A percentile compares a stretch with the other conserved stretches of the same genome.
Evolutionary conservation across 2,329 filamentous ascomycete species (phyloP).

Genomic region (Dryadomyces quercus-mongolicae): DNA sequence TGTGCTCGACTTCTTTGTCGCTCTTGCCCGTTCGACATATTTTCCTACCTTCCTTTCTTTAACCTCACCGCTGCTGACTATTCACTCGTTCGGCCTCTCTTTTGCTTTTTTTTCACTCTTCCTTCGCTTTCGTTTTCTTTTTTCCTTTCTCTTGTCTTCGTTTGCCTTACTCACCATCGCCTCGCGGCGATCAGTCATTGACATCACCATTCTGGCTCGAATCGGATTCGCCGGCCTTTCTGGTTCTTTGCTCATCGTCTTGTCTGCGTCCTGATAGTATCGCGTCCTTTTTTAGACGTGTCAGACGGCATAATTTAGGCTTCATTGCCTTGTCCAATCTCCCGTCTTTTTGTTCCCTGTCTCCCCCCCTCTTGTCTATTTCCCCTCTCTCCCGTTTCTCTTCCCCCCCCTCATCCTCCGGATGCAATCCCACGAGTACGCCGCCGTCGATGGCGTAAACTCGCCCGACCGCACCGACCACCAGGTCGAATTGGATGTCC

Average conservation of each 20-base stretch:
- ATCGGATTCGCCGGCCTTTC: neutral
- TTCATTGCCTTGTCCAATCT: no score
- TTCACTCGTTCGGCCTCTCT: neutral
- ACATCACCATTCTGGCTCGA: neutral
- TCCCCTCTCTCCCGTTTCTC: neutral
- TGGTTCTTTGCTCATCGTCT: neutral
- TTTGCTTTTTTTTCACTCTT: neutral
- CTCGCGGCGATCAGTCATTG: neutral
- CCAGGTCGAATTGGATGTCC: conserved; percentile 9
- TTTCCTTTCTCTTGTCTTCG: neutral
- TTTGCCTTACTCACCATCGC: neutral
- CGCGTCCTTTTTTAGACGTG: neutral
- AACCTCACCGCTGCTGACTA: neutral
- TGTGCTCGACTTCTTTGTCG: neutral
- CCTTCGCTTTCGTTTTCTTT: neutral
- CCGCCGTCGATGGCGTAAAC: conserved; percentile 3
- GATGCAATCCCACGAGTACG: conserved; percentile 10
- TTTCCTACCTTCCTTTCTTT: neutral
- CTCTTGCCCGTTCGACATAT: neutral
- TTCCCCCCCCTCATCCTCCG: neutral
- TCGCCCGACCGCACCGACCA: neutral
- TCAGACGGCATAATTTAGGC: neutral
- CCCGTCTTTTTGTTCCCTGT: no score
- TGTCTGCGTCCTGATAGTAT: neutral
- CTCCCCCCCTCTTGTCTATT: no score